Base-by-base conservation (phyloP, 1,139 yeast species). In the Arxiozyma heterogenica region DNA sequence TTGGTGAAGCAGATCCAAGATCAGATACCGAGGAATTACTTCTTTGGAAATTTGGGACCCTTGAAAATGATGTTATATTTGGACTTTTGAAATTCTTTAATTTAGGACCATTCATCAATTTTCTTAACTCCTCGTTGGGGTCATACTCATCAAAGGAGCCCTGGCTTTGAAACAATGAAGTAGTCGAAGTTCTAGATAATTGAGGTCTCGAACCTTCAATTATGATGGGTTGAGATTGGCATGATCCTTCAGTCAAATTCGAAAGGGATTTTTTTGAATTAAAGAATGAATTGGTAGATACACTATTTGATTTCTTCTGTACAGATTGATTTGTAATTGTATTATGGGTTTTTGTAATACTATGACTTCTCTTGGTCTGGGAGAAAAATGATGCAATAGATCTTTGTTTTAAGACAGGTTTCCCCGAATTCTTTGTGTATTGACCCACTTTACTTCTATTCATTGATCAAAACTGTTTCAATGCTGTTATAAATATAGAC, bases 121-220 rank as follows among this genome's bases (percentile, higher is more conserved):
- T 54, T 38, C 56, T 52, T 21, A 64, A 30, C 45, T 64, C 68
- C 12, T 50, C 58, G 44, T 63, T 64, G 6, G 61, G 61, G 49
- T 64, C 62, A 42, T 61, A 60, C 41, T 67, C 70, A 44, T 65
- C 70, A 54, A 67, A 67, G n/a, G 70, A 66, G 4, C 70, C 70
- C 41, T 64, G 58, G n/a, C 68, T n/a, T 34, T 41, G 41, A 20
- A 51, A 51, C 23, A 51, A 23, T 20, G 65, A 60, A 18, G 56
- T 56, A 25, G 63, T 61, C 9, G 60, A 39, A 30, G 54, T 41
- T 27, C 45, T 53, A n/a, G 27, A 30, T 22, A 43, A 34, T 21
- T 20, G 49, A n/a, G 54, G 51, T 21, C 18, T 43, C 1, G 15
- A 20, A 22, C 27, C 27, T 17, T 45, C 44, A 25, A 42, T 25